Base-by-base conservation (phyloP, 495 filamentous ascomycete genomes). In the Lichenothelia convexa region DNA sequence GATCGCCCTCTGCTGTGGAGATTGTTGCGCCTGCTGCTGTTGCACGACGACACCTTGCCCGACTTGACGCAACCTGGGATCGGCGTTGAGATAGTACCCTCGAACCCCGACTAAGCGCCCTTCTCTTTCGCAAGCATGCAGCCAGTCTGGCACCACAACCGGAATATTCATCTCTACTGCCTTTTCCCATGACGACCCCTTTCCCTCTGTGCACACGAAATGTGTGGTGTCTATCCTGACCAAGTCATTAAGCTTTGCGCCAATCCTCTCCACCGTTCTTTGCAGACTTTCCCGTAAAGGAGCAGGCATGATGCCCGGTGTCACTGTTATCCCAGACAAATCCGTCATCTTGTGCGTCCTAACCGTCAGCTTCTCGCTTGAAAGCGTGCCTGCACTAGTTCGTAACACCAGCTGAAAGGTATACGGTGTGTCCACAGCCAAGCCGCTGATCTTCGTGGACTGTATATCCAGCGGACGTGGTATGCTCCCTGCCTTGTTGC, bases 281-380 rank as follows among this genome's bases (percentile, higher is more conserved):
- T 68, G 59, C 1, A 99, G 68, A 29, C 67, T 72, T 38, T 93
- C 85, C 43, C 75, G 70, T 31, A 76, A 66, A 21, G 73, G 67
- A 4, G 78, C 62, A 2, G 84, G 80, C 42, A 99, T 64, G 40
- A 92, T 68, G 15, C 89, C 89, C 4, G 84, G 78, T 9, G 86
- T 94, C 38, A 99, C 79, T 8, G 91, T 95, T 54, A 99, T 91
- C 32, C 89, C 89, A 36, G 76, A 82, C 32, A 99, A 64, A 57
- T 99, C 89, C 19, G 89, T 95, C 91, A 95, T 94, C 64, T 94
- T 93, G 61, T 95, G 91, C 30, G 89, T 99, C 43, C 74, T 72
- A 32, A 93, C 82, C 5, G 70, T 69, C 36, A 99, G 63, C 51
- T 80, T 82, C 52, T 93, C 80, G 45, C 77, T 84, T 33, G 69